Conservation (phyloP, 305 asterid genomes). For the Striga hermonthica region DNA sequence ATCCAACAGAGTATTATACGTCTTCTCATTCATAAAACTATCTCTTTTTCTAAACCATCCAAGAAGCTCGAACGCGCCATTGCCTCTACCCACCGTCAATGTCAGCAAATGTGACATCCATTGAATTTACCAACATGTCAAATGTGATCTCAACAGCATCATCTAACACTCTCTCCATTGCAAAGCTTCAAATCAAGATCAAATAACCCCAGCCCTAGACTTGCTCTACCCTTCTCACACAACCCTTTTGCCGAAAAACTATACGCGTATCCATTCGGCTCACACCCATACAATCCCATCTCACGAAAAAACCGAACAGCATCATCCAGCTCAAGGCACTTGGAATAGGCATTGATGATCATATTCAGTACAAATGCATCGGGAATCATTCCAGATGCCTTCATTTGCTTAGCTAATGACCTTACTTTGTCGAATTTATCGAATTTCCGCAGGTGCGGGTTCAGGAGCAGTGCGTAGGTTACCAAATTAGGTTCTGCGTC, state of each 20-base stretch:
- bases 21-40: conserved; percentile 67
- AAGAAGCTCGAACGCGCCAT: conserved; percentile 67
- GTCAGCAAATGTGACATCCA: conserved; percentile 71
- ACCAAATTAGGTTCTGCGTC: conserved; percentile 69
- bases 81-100: conserved; percentile 77
- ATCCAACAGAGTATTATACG: conserved; percentile 55
- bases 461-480: conserved; percentile 64
- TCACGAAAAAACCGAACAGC: conserved; percentile 74
- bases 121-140: conserved; percentile 71
- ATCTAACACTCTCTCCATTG: conserved; percentile 67
- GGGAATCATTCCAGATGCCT: conserved; percentile 78
- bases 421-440: conserved; percentile 60
- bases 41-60: conserved; percentile 67
- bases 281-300: conserved; percentile 90
- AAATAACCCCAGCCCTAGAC: conserved; percentile 33
- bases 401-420: conserved; percentile 79
- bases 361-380: conserved; percentile 73
- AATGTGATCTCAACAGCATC: conserved; percentile 56
- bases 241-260: conserved; percentile 63
- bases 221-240: conserved; percentile 80
- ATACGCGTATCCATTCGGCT: conserved; percentile 70
- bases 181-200: conserved; percentile 72
- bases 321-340: conserved; percentile 73
- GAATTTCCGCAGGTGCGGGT: conserved; percentile 63
- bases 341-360: conserved; percentile 82